These are phyloP conservation scores for Curvularia sp. DNA, from an alignment of 2,329 filamentous ascomycete genomes.

Conservation along the genomic window DNA sequence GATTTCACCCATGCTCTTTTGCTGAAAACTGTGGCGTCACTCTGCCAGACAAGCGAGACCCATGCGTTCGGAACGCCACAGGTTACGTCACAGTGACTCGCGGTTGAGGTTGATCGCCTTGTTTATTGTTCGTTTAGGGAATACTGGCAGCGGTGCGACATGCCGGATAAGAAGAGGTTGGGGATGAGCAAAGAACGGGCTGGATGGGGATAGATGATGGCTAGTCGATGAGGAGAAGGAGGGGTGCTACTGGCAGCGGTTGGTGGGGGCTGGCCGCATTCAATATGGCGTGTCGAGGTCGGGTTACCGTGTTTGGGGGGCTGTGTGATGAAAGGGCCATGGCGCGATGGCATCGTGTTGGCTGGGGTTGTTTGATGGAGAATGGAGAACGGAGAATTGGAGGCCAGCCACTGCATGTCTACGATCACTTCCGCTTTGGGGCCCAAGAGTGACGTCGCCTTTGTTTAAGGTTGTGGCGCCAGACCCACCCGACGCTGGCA, in stretches of 20 bases:
- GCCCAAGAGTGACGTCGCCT: slow-evolving; percentile 18
- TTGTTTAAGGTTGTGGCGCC: slow-evolving; percentile 29
- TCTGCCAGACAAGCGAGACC: neutral
- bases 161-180: neutral
- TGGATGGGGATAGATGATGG: too few relatives aligned
- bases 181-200: neutral
- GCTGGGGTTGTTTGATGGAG: too few relatives aligned
- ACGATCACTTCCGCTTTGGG: slow-evolving; percentile 14
- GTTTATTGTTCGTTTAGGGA: neutral
- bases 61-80: neutral
- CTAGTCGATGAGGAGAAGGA: neutral
- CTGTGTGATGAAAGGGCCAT: neutral
- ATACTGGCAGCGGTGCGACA: neutral
- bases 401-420: too few relatives aligned
- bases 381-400: too few relatives aligned
- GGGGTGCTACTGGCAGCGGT: neutral
- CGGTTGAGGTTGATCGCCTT: neutral
- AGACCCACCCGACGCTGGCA: slow-evolving; percentile 11
- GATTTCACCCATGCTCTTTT: neutral
- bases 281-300: neutral
- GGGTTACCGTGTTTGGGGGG: neutral
- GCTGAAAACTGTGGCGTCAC: neutral
- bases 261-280: neutral
- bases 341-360: neutral
- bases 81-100: neutral